phyloP scores from a whole-genome alignment of 78 protist genomes.

The Dictyostelium brefeldianum region DNA sequence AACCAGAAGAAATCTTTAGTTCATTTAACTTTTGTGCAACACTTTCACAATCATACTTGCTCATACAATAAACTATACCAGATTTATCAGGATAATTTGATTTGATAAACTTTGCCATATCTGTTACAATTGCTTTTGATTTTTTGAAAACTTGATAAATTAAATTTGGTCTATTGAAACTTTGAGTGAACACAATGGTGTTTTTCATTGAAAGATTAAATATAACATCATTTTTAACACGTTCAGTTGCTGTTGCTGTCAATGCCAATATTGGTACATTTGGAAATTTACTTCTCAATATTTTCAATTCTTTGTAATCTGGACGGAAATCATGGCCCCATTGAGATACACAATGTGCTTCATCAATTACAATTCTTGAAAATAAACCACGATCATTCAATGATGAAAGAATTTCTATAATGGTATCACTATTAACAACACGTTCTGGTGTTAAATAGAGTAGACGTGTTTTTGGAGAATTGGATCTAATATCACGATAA shows the following conservation, averaged over 20 bases:
- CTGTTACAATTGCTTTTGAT: conserved; percentile 26
- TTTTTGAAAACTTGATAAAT: conserved; percentile 45
- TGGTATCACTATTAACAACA: conserved; percentile 21
- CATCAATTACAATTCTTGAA: conserved; percentile 94
- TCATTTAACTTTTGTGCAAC: conserved; percentile 76
- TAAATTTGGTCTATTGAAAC: conserved; percentile 97
- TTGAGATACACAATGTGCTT: conserved; percentile 98
- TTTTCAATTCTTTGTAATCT: conserved; percentile 84
- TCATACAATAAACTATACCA: conserved; percentile 98
- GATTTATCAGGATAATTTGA: conserved; percentile 45
- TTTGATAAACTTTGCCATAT: conserved; percentile 11
- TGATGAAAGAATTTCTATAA: background rate
- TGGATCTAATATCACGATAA: conserved; percentile 12
- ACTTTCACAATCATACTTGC: conserved; percentile 89
- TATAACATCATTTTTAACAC: conserved; percentile 73
- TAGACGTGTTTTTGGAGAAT: conserved; percentile 28
- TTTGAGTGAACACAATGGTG: conserved; percentile 56
- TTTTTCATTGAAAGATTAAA: conserved; percentile 60
- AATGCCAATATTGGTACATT: conserved; percentile 66
- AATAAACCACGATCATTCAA: conserved; percentile 8
- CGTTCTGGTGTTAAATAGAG: conserved; percentile 93
- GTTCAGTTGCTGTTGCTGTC: conserved; percentile 93
- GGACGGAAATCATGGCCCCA: conserved; percentile 99
- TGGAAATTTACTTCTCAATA: conserved; percentile 59
- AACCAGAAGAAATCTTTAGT: conserved; percentile 7